These are phyloP conservation scores for Myriangium duriaei DNA, from an alignment of 2,329 filamentous ascomycete genomes.

Conservation along the genomic window DNA sequence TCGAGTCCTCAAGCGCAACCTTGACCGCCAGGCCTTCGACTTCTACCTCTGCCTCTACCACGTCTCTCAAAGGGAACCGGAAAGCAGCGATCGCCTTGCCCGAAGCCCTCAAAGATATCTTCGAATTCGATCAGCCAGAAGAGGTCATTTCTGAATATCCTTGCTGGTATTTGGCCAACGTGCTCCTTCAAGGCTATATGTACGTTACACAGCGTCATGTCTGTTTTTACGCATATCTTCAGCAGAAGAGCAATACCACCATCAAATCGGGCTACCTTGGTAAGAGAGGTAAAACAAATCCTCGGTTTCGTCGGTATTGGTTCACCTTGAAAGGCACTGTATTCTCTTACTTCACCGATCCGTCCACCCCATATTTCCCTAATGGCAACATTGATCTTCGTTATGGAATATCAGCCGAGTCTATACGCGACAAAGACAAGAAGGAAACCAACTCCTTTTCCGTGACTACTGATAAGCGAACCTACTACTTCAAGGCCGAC, in stretches of 20 bases:
- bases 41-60: slow-evolving; percentile 12
- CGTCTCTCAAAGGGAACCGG: slow-evolving; percentile 5
- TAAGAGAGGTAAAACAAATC: slow-evolving; percentile 80
- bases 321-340: slow-evolving; percentile 87
- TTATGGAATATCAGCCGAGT: slow-evolving; percentile 76
- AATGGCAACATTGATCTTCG: slow-evolving; percentile 83
- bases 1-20: slow-evolving; percentile 18
- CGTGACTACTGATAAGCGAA: slow-evolving; percentile 69
- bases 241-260: slow-evolving; percentile 69
- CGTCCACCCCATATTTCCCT: slow-evolving; percentile 80
- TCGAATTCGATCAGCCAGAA: slow-evolving; percentile 68
- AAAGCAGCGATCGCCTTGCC: slow-evolving; percentile 9
- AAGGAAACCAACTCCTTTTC: slow-evolving; percentile 68
- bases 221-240: slow-evolving; percentile 95
- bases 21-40: slow-evolving; percentile 15
- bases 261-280: slow-evolving; percentile 79
- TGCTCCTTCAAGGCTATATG: slow-evolving; percentile 85
- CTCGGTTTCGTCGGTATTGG: slow-evolving; percentile 83
- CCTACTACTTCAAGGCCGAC: slow-evolving; percentile 80
- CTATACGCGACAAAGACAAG: slow-evolving; percentile 54
- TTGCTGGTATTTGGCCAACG: slow-evolving; percentile 85
- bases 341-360: slow-evolving; percentile 74
- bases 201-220: slow-evolving; percentile 90
- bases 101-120: slow-evolving; percentile 43
- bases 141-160: slow-evolving; percentile 69